These are phyloP conservation scores for Wickerhamiella kurtzmanii DNA, from an alignment of 805 yeast genomes.

Conservation along the genomic window DNA sequence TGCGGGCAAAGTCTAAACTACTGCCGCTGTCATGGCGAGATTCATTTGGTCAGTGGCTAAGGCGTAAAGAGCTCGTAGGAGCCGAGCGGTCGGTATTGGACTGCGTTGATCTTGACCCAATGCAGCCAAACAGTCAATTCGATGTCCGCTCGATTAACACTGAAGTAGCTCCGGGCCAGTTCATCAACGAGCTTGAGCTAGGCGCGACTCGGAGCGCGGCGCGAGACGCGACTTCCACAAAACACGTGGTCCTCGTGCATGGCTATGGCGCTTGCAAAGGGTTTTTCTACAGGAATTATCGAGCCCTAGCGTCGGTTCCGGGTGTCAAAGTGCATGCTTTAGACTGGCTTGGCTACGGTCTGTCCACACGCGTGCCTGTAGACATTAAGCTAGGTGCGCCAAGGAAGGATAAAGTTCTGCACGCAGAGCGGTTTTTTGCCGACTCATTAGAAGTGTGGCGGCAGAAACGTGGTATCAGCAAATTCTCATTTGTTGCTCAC, in stretches of 20 bases:
- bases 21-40: conserved; percentile 28
- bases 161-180: conserved; percentile 33
- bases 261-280: conserved; percentile 92
- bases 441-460: conserved; percentile 59
- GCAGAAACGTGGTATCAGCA: conserved; percentile 32
- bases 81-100: conserved; percentile 43
- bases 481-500: conserved; percentile 61
- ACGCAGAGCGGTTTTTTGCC: conserved; percentile 50
- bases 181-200: conserved; percentile 66
- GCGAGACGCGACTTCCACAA: conserved; percentile 25
- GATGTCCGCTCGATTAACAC: conserved; percentile 29
- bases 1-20: conserved; percentile 18
- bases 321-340: conserved; percentile 71
- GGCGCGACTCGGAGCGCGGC: conserved; percentile 2
- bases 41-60: conserved; percentile 34
- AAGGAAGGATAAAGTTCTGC: conserved; percentile 29
- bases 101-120: conserved; percentile 36
- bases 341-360: conserved; percentile 84
- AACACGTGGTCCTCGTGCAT: conserved; percentile 62
- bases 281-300: conserved; percentile 60
- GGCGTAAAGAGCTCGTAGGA: conserved; percentile 24
- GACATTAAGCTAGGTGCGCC: conserved; percentile 13
- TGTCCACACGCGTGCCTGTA: conserved; percentile 44
- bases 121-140: conserved; percentile 11
- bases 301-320: conserved; percentile 28